Evolutionary conservation across 805 yeast genomes (phyloP).

Genomic region (Spathaspora arborariae): DNA sequence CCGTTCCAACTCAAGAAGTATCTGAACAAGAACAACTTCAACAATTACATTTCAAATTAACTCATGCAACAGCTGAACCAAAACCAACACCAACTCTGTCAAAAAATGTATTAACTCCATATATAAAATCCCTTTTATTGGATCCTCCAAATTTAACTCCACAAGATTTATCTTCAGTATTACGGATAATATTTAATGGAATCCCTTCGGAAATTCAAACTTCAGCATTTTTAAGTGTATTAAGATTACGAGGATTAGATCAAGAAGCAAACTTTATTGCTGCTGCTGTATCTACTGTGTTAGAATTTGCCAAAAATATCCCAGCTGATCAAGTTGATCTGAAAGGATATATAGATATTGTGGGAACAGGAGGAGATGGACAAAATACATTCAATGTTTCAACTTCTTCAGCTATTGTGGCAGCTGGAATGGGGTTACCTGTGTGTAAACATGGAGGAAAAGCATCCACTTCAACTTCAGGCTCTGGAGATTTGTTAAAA

Average conservation of each 20-base stretch:
- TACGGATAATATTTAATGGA: constrained; percentile 57
- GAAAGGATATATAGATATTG: constrained; percentile 74
- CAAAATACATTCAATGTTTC: constrained; percentile 96
- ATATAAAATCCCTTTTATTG: constrained; percentile 58
- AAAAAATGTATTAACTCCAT: constrained; percentile 45
- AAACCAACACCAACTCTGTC: constrained; percentile 2
- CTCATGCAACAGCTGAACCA: neutral
- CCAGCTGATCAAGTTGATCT: constrained; percentile 40
- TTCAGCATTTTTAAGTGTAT: constrained; percentile 75
- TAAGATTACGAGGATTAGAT: constrained; percentile 72
- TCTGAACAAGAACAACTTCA: neutral
- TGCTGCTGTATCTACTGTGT: constrained; percentile 74
- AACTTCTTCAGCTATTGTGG: constrained; percentile 91
- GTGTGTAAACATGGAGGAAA: constrained; percentile 97
- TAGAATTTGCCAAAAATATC: constrained; percentile 61
- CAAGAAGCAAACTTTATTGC: constrained; percentile 80
- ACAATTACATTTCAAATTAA: constrained; percentile 1
- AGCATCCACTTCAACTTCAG: constrained; percentile 89
- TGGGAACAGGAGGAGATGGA: constrained; percentile 99
- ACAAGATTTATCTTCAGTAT: constrained; percentile 59
- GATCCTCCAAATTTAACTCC: constrained; percentile 63
- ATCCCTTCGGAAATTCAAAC: constrained; percentile 65
- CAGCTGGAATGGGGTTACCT: constrained; percentile 79
- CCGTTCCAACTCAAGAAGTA: neutral
- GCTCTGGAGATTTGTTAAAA: constrained; percentile 85